A percentile compares a stretch with the other conserved stretches of the same genome.
Evolutionary conservation across 208 protist species (phyloP).

Genomic region (Trypanosoma mega): DNA sequence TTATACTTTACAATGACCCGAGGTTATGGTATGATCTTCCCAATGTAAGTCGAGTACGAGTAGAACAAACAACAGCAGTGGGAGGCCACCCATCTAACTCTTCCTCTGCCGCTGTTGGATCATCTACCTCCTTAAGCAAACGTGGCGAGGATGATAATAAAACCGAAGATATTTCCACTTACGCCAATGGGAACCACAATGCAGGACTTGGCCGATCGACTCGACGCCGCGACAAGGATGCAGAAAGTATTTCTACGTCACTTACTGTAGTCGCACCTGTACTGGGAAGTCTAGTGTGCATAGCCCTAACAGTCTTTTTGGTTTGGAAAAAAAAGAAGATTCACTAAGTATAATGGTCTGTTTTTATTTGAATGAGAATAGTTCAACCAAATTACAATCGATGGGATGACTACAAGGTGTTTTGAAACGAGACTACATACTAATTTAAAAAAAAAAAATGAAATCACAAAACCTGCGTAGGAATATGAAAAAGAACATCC

Average conservation of each 20-base stretch:
- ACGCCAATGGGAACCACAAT: slow-evolving; percentile 9
- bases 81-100: neutral
- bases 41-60: slow-evolving; percentile 44
- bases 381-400: no score
- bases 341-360: neutral
- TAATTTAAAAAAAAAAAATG: slow-evolving; percentile 5
- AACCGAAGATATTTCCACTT: neutral
- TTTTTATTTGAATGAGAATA: no score
- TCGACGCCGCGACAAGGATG: neutral
- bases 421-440: no score
- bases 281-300: slow-evolving; percentile 18
- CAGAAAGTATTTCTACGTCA: neutral
- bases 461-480: neutral
- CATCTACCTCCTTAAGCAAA: neutral
- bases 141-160: neutral
- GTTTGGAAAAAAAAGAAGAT: slow-evolving; percentile 12
- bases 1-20: slow-evolving; percentile 73
- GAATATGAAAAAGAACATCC: slow-evolving; percentile 16
- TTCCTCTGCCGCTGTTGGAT: neutral
- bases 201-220: neutral
- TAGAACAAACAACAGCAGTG: slow-evolving; percentile 14
- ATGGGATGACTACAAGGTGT: no score
- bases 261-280: slow-evolving; percentile 9
- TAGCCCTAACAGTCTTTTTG: slow-evolving; percentile 7
- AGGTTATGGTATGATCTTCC: slow-evolving; percentile 75